These are phyloP conservation scores for Torulaspora franciscae DNA, from an alignment of 805 yeast species.

Conservation along the genomic window DNA sequence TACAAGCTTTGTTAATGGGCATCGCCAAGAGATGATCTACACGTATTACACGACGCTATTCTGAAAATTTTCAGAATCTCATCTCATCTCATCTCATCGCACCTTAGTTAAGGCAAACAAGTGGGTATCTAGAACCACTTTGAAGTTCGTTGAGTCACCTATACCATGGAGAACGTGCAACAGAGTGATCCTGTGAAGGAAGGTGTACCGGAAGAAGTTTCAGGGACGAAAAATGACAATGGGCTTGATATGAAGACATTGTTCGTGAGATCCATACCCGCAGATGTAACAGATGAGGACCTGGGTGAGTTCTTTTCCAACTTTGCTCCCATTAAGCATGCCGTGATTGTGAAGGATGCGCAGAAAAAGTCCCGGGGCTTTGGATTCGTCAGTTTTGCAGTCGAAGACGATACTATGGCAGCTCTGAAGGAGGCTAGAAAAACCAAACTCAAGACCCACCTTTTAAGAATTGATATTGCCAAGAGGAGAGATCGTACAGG, in stretches of 20 bases:
- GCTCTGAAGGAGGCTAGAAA: conserved; percentile 69
- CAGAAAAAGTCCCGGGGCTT: conserved; percentile 82
- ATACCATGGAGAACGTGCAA: conserved; percentile 1
- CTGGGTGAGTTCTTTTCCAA: conserved; percentile 82
- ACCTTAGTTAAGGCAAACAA: not conserved
- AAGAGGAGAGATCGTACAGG: conserved; percentile 80
- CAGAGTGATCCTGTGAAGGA: not conserved
- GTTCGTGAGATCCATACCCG: conserved; percentile 83
- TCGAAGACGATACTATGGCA: conserved; percentile 73
- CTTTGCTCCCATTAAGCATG: conserved; percentile 92
- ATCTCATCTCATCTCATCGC: conserved; percentile 20
- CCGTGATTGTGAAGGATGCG: conserved; percentile 78
- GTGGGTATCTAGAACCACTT: not conserved
- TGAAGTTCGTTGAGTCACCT: not conserved
- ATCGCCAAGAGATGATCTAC: not conserved
- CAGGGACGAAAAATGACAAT: conserved; percentile 17
- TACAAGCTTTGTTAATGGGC: not conserved
- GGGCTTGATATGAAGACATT: conserved; percentile 50
- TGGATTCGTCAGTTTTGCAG: conserved; percentile 88
- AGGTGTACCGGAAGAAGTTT: not conserved
- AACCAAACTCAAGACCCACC: conserved; percentile 57
- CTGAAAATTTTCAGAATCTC: conserved; percentile 16
- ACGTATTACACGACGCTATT: not conserved
- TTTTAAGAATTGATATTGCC: conserved; percentile 79
- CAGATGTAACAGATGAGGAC: conserved; percentile 73